Base-by-base conservation (phyloP, 2,329 filamentous ascomycete species). In the Fusarium globosum region DNA sequence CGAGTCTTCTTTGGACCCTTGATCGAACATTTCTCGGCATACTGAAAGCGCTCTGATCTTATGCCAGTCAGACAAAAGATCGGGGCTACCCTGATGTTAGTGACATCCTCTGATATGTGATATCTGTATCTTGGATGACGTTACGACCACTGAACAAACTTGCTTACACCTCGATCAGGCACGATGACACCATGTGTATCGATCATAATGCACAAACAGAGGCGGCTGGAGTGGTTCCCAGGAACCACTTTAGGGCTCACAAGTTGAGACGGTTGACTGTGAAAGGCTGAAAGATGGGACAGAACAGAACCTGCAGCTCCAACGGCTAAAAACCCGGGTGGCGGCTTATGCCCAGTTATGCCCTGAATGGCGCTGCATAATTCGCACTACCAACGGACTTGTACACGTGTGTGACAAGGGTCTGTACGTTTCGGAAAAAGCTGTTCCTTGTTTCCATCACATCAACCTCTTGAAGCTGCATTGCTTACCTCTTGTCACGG, bases 361-460 rank as follows among this genome's bases (percentile, higher is more conserved):
- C 68, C 69, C 61, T 71, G 52, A 46, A 63, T 61, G 71, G 68
- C 41, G 55, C 42, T 69, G 70, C 71, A 73, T 65, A 73, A 72
- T 45, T 65, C 36, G 62, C 62, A 63, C 63, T 63, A 63, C 39
- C 46, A 62, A 61, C 62, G 28, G 69, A 55, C 61, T 52, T 69
- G 69, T 65, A 77, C 73, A 77, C 72, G 76, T 76, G 73, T 77
- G 68, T 60, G 57, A 62, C 71, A 73, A 70, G 70, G 75, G 65
- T 66, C 53, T 38, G 45, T 35, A 66, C 51, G 74, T 77, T 75
- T 77, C 76, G 72, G 62, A 71, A 69, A 58, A 68, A 48, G 61
- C 51, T 64, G 33, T 66, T 73, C 62, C 63, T 61, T 68, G 70
- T 61, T 62, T 67, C 59, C 64, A 60, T 68, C 58, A 56, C 30